Percentiles rank a stretch among this genome's conserved stretches.
Evolutionary conservation across 2,329 filamentous ascomycete species (phyloP).

Genomic region (Bipolaris oryzae): DNA sequence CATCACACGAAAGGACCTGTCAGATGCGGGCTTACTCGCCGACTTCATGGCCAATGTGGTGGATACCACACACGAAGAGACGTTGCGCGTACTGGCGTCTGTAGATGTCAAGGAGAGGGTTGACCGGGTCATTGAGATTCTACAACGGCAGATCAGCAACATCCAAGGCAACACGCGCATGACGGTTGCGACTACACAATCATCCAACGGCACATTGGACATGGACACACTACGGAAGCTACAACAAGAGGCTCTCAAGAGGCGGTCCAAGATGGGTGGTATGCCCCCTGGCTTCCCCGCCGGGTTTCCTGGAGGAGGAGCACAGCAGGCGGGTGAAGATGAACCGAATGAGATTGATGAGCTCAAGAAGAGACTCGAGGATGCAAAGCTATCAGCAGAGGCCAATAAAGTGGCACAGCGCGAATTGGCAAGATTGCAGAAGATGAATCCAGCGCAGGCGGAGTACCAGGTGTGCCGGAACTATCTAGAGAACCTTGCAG

Average conservation of each 20-base stretch:
- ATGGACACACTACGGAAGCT: constrained; percentile 52
- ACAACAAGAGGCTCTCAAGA: constrained; percentile 51
- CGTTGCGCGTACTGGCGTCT: constrained; percentile 82
- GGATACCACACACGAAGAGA: constrained; percentile 87
- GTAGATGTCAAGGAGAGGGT: constrained; percentile 79
- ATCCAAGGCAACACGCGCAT: constrained; percentile 90
- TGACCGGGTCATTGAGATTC: constrained; percentile 79
- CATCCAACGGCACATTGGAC: constrained; percentile 50
- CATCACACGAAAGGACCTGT: constrained; percentile 79
- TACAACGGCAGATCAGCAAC: constrained; percentile 79
- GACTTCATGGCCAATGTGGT: constrained; percentile 97
- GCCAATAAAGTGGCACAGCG: constrained; percentile 89
- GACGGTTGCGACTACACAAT: constrained; percentile 73
- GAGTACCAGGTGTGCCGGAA: constrained; percentile 94
- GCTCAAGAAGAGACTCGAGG: constrained; percentile 83
- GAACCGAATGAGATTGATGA: constrained; percentile 91
- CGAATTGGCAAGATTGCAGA: constrained; percentile 84
- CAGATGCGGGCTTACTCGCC: constrained; percentile 82
- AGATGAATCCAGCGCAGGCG: constrained; percentile 95
- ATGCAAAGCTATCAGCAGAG: constrained; percentile 80
- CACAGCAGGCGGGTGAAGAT: constrained; percentile 65
- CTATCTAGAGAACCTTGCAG: constrained; percentile 90
- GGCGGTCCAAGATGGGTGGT: constrained; percentile 42
- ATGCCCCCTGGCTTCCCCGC: constrained; percentile 50
- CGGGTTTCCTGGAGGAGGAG: constrained; percentile 50